phyloP scores from a whole-genome alignment of 139 green algal species.

The Micromonas pusilla region DNA sequence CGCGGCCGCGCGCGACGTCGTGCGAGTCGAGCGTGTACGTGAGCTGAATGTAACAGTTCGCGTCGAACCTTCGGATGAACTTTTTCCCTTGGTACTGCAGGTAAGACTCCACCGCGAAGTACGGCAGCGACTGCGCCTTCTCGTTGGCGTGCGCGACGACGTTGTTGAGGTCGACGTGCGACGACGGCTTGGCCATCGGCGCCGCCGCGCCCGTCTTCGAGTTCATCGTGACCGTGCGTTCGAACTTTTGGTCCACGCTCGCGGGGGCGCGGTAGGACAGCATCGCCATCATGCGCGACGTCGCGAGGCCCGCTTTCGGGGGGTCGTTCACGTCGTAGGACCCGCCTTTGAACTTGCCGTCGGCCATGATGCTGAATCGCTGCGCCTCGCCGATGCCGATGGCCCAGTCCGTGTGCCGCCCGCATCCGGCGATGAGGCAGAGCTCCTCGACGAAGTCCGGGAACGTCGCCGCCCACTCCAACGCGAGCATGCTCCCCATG shows the following conservation, averaged over 20 bases:
- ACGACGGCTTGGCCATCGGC: neutral
- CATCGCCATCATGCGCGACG: conserved; percentile 34
- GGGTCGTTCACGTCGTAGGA: neutral
- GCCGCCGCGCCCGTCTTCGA: neutral
- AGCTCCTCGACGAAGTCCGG: conserved; percentile 29
- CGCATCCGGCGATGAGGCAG: conserved; percentile 29
- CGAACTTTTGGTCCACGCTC: conserved; percentile 28
- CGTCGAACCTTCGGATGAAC: conserved; percentile 29
- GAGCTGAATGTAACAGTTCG: conserved; percentile 32
- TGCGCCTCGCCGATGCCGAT: conserved; percentile 33
- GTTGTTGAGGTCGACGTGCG: neutral
- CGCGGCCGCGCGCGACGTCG: conserved; percentile 20
- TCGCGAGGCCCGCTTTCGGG: conserved; percentile 21
- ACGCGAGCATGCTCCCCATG: conserved; percentile 30
- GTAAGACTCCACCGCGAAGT: conserved; percentile 25
- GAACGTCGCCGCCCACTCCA: conserved; percentile 27
- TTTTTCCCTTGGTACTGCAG: conserved; percentile 30
- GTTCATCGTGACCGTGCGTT: neutral
- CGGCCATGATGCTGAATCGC: conserved; percentile 16
- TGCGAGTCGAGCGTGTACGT: conserved; percentile 31
- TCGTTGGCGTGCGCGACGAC: neutral
- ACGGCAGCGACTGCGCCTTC: conserved; percentile 1
- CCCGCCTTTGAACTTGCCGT: conserved; percentile 25
- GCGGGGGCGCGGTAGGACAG: conserved; percentile 25
- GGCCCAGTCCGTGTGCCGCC: conserved; percentile 33